Evolutionary conservation across 1,139 yeast species (phyloP).

Genomic region (Candida sanyaensis): DNA sequence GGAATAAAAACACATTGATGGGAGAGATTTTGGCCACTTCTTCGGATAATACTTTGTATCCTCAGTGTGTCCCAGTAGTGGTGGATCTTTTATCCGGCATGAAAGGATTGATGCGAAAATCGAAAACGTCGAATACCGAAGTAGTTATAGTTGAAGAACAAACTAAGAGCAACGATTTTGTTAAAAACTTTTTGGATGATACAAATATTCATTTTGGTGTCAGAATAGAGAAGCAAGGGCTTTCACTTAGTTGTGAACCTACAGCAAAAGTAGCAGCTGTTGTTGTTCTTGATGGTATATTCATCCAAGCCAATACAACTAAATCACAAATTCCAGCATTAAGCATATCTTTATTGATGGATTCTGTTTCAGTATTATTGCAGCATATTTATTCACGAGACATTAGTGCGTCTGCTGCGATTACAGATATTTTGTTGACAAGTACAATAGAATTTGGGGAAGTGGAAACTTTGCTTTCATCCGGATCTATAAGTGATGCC

Average conservation of each 20-base stretch:
- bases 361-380: conserved; percentile 63
- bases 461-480: conserved; percentile 44
- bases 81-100: conserved; percentile 55
- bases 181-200: conserved; percentile 45
- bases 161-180: conserved; percentile 23
- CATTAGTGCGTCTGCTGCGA: conserved; percentile 70
- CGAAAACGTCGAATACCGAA: conserved; percentile 8
- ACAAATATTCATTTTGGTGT: conserved; percentile 67
- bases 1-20: conserved; percentile 46
- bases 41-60: conserved; percentile 68
- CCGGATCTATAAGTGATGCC: conserved; percentile 58
- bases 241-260: conserved; percentile 87
- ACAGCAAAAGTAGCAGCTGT: conserved; percentile 90
- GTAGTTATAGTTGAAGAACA: conserved; percentile 12
- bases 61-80: conserved; percentile 80
- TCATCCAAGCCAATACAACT: conserved; percentile 55
- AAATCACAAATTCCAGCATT: conserved; percentile 34
- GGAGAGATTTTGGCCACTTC: conserved; percentile 65
- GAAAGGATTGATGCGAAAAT: conserved; percentile 36
- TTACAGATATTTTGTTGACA: conserved; percentile 52
- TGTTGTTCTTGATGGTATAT: conserved; percentile 68
- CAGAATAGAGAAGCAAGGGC: conserved; percentile 67
- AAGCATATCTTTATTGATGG: conserved; percentile 42
- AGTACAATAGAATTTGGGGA: conserved; percentile 40
- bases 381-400: conserved; percentile 93